A percentile compares a stretch with the other conserved stretches of the same genome.
Conservation (phyloP, 148 eudicot genomes). For the Silene conica region DNA sequence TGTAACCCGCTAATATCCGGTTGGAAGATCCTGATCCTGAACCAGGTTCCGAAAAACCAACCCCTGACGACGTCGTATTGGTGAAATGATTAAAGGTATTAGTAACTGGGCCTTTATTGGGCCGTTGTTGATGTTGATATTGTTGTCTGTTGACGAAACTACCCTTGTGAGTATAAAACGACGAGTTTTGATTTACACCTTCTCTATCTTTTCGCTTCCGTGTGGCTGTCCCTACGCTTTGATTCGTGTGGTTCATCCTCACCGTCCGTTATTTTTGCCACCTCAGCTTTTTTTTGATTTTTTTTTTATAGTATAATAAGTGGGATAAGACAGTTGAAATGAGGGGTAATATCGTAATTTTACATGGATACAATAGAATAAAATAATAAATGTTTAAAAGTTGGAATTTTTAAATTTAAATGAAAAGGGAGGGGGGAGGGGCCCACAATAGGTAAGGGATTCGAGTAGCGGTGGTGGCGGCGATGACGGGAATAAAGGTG, state of each 20-base stretch:
- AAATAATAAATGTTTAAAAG: too few species aligned
- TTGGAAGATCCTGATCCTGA: slow-evolving; percentile 27
- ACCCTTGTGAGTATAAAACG: slow-evolving; percentile 23
- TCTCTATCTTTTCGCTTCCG: slow-evolving; percentile 2
- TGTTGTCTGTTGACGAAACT: slow-evolving; percentile 13
- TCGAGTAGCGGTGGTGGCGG: not conserved
- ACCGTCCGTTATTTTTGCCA: not conserved
- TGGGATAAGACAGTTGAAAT: not conserved
- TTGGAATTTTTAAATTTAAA: too few species aligned
- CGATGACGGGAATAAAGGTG: not conserved
- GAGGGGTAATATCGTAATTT: not conserved
- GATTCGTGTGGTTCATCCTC: slow-evolving; percentile 2
- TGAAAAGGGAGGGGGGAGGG: not conserved
- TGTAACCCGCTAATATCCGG: slow-evolving; percentile 64
- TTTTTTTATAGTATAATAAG: too few species aligned
- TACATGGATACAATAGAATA: too few species aligned
- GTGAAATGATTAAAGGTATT: not conserved
- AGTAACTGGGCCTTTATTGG: not conserved
- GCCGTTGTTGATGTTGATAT: slow-evolving; percentile 8
- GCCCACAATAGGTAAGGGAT: not conserved
- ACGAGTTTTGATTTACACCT: not conserved
- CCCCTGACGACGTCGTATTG: slow-evolving; percentile 17
- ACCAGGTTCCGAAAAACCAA: slow-evolving; percentile 21
- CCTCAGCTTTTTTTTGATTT: not conserved
- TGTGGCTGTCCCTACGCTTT: not conserved